A percentile compares a stretch with the other conserved stretches of the same genome.
Conservation (phyloP, 2,329 filamentous ascomycete species). For the Cercospora zeae-maydis region DNA sequence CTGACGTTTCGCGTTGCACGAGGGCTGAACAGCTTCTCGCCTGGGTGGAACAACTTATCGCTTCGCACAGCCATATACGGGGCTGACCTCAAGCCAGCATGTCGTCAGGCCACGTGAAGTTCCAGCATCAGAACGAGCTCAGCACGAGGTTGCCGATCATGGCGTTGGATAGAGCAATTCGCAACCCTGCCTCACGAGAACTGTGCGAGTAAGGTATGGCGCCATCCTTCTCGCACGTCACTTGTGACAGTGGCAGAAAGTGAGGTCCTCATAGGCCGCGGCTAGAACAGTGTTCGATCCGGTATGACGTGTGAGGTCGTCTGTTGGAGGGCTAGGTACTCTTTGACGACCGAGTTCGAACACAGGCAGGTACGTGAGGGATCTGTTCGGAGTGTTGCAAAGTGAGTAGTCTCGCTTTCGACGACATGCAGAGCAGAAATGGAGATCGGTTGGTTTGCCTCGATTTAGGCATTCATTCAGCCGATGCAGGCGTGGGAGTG, state of each 20-base stretch:
- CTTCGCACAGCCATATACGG: not conserved
- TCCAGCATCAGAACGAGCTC: not conserved
- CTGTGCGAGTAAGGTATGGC: not conserved
- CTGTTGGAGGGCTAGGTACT: not conserved
- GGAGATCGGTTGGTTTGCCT: not conserved
- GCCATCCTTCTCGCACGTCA: not conserved
- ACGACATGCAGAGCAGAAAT: not conserved
- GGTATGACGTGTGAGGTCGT: not conserved
- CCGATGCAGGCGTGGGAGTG: not conserved
- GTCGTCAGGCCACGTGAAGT: not conserved
- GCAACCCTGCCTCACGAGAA: not conserved
- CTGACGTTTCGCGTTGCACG: not conserved
- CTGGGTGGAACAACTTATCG: not conserved
- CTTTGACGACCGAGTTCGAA: not conserved
- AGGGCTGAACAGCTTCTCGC: not conserved
- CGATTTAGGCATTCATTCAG: not conserved
- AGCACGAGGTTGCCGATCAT: not conserved
- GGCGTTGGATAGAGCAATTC: not conserved
- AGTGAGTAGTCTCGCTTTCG: not conserved
- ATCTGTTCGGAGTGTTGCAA: not conserved
- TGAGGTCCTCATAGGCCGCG: not conserved
- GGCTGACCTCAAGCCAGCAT: not conserved
- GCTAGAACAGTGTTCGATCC: not conserved
- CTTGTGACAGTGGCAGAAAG: not conserved
- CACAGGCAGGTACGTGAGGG: not conserved